Percentiles rank a stretch among this genome's conserved stretches.
Conservation (phyloP, 2,329 filamentous ascomycete genomes). For the Pseudophaeomoniella oleicola region DNA sequence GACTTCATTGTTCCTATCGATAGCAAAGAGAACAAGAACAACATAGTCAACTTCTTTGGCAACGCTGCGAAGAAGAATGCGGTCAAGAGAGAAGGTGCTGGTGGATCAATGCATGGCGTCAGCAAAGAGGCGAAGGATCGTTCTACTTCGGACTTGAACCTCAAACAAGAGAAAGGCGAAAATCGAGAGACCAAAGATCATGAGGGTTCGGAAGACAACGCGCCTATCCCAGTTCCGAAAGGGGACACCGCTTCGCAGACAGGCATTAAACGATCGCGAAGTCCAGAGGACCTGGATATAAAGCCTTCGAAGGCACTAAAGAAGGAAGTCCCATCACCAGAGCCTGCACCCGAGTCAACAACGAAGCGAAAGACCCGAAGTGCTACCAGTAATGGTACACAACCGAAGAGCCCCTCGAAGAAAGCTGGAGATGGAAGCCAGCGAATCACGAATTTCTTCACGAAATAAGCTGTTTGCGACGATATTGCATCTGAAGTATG, state of each 20-base stretch:
- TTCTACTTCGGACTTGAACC: constrained; percentile 12
- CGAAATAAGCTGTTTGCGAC: constrained; percentile 14
- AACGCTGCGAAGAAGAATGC: constrained; percentile 31
- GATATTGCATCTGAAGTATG: constrained; percentile 1
- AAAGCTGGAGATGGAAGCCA: constrained; percentile 35
- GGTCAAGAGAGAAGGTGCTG: background rate
- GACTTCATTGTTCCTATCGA: constrained; percentile 69
- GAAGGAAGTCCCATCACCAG: constrained; percentile 10
- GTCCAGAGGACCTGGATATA: constrained; percentile 14
- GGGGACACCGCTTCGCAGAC: constrained; percentile 12
- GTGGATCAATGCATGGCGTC: constrained; percentile 7
- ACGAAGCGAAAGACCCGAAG: constrained; percentile 34
- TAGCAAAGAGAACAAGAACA: constrained; percentile 77
- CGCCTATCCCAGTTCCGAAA: constrained; percentile 29
- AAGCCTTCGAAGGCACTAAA: constrained; percentile 23
- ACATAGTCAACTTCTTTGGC: constrained; percentile 86
- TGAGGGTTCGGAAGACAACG: constrained; percentile 35
- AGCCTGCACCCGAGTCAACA: constrained; percentile 12
- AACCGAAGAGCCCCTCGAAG: constrained; percentile 25
- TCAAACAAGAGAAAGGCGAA: constrained; percentile 25
- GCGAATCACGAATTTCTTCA: constrained; percentile 35
- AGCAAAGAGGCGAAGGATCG: constrained; percentile 15
- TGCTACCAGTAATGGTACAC: constrained; percentile 40
- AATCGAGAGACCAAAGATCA: constrained; percentile 27
- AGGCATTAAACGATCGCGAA: constrained; percentile 13